A percentile compares a stretch with the other conserved stretches of the same genome.
Evolutionary conservation across 2,329 filamentous ascomycete species (phyloP).

Genomic region (Teratosphaeria gauchensis): DNA sequence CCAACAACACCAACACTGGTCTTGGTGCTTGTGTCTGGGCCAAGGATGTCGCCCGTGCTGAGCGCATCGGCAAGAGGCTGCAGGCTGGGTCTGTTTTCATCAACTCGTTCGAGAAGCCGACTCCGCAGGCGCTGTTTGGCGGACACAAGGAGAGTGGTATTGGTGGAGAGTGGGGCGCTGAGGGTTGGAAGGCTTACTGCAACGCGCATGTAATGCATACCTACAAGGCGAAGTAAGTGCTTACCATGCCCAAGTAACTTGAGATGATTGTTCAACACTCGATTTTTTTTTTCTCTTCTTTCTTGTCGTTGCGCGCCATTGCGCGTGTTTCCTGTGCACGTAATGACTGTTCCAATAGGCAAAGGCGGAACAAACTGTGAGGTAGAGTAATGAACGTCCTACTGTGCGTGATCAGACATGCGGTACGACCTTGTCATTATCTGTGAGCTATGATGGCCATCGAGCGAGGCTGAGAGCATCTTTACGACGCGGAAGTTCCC

Average conservation of each 20-base stretch:
- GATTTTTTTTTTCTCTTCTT: background rate
- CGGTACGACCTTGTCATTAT: too few relatives aligned
- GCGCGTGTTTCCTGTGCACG: background rate
- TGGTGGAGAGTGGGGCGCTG: constrained; percentile 23
- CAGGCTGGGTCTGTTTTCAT: constrained; percentile 49
- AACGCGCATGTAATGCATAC: constrained; percentile 39
- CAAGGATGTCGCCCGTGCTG: constrained; percentile 40
- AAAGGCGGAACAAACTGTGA: background rate
- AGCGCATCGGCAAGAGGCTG: constrained; percentile 38
- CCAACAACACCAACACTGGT: constrained; percentile 42
- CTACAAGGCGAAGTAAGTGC: constrained; percentile 29
- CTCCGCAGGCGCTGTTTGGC: constrained; percentile 49
- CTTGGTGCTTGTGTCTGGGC: constrained; percentile 47
- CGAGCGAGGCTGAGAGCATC: background rate
- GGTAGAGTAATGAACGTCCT: too few relatives aligned
- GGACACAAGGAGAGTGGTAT: constrained; percentile 58
- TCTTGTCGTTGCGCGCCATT: too few relatives aligned
- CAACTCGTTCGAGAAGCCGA: constrained; percentile 42
- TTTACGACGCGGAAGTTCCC: background rate
- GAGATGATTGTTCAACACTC: background rate
- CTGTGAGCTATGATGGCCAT: too few relatives aligned
- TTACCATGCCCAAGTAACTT: background rate
- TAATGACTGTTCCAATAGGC: background rate
- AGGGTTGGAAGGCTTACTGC: constrained; percentile 37
- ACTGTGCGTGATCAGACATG: too few relatives aligned